Evolutionary conservation across 2,329 filamentous ascomycete species (phyloP).

Genomic region (Colletotrichum horii): DNA sequence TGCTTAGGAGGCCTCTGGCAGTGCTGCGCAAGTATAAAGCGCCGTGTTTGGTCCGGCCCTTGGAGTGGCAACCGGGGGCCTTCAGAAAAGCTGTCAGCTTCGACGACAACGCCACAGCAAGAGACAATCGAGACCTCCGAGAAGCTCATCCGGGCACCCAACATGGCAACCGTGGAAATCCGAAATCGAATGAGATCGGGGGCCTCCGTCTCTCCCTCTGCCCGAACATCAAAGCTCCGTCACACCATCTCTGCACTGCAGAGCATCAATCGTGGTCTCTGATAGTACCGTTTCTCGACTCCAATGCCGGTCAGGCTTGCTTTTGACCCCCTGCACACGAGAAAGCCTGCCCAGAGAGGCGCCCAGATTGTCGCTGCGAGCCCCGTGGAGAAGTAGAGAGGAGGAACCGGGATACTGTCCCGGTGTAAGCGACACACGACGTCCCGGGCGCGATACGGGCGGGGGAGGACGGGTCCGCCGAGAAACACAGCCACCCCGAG

Average conservation of each 20-base stretch:
- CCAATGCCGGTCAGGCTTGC: background rate
- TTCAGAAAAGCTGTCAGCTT: background rate
- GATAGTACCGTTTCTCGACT: background rate
- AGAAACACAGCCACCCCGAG: conserved; percentile 22
- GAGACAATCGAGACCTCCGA: background rate
- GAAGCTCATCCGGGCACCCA: background rate
- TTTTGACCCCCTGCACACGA: conserved; percentile 1
- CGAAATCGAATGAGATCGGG: conserved; percentile 1
- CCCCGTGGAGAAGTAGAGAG: background rate
- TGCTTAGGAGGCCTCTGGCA: conserved; percentile 14
- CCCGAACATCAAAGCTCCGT: background rate
- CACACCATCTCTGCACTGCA: conserved; percentile 3
- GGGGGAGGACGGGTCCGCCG: conserved; percentile 14
- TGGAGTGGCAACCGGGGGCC: background rate
- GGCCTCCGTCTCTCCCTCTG: background rate
- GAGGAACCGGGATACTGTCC: conserved; percentile 3
- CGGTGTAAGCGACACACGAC: conserved; percentile 6
- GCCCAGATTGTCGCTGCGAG: conserved; percentile 2
- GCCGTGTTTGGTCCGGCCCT: conserved; percentile 10
- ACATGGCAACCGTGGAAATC: background rate
- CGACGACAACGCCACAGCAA: background rate
- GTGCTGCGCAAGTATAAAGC: conserved; percentile 16
- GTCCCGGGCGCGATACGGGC: conserved; percentile 18
- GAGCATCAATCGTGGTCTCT: background rate
- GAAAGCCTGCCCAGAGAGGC: conserved; percentile 6